Conservation (phyloP, 108 stramenopile species). For the Fragilariopsis cylindrus region DNA sequence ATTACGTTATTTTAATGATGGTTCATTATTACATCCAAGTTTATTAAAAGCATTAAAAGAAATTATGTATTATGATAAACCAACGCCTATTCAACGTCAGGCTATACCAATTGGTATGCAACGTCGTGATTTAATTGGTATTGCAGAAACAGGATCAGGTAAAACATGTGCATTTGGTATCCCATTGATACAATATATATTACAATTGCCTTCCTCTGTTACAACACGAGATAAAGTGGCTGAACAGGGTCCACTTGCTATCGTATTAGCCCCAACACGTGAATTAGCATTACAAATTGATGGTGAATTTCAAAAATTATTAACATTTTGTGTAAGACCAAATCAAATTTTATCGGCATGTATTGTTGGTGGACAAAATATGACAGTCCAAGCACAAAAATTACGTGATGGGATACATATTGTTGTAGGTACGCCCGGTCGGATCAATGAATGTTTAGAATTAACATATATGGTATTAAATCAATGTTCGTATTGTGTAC, state of each 20-base stretch:
- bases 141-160: constrained; percentile 96
- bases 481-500: constrained; percentile 94
- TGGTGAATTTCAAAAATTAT: constrained; percentile 84
- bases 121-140: constrained; percentile 94
- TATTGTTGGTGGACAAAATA: constrained; percentile 91
- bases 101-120: constrained; percentile 96
- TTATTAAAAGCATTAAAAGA: constrained; percentile 78
- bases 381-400: constrained; percentile 87
- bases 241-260: constrained; percentile 91
- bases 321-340: constrained; percentile 18
- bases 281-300: constrained; percentile 96
- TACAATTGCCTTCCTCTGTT: constrained; percentile 60
- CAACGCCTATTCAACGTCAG: constrained; percentile 94
- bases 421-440: constrained; percentile 96
- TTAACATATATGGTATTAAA: constrained; percentile 93
- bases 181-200: constrained; percentile 85
- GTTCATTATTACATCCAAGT: constrained; percentile 25
- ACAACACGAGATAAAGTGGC: constrained; percentile 48
- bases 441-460: constrained; percentile 96
- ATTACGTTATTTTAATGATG: constrained; percentile 81
- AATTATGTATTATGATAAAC: constrained; percentile 85
- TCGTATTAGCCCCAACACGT: constrained; percentile 96
- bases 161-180: constrained; percentile 84
- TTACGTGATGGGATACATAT: constrained; percentile 93
- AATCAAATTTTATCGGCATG: constrained; percentile 28